Base-by-base conservation (phyloP, 2,329 filamentous ascomycete species). In the Penicillium glabrum region DNA sequence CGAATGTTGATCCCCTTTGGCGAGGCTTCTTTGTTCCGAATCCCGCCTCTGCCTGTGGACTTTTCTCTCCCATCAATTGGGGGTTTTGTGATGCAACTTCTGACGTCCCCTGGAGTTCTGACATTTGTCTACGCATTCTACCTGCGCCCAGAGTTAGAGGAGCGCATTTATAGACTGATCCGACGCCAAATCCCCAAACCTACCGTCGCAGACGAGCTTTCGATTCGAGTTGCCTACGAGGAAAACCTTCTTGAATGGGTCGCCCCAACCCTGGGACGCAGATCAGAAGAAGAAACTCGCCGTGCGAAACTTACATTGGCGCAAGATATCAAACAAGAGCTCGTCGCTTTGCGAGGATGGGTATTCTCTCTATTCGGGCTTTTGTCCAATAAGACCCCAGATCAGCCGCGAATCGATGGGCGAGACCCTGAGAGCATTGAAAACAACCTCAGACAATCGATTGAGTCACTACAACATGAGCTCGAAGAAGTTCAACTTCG, bases 161-260 rank as follows among this genome's bases (percentile, higher is more conserved):
- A 74, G 23, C 69, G 74, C 31, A 69, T 77, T 13, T 77, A 78
- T 60, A 61, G 73, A 33, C 63, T 78, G 26, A 67, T 77, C 23
- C 72, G 75, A 46, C 70, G 75, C 46, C 69, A 70, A 46, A 55
- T 78, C n/a, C 75, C 75, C n/a, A 77, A 77, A 56, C 74, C 75
- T 29, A 70, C 63, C 31, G 61, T 70, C 8, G 73, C 75, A 13
- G 75, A 78, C 62, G 73, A 74, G 31, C 67, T 77, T 27, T 78
- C 75, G 8, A 68, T 78, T 52, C 69, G 72, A 51, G 74, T 77
- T 55, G 75, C 75, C 8, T 65, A 69, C n/a, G 75, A 77, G 43
- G 75, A 76, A 59, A 76, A 77, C 43, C 68, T 78, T 16, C 68
- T 77, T 44, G 75, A 77, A 52, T 77, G 75, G 75, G 75, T 76